Evolutionary conservation across 805 yeast genomes (phyloP).

Genomic region (Zygosaccharomyces bailii): DNA sequence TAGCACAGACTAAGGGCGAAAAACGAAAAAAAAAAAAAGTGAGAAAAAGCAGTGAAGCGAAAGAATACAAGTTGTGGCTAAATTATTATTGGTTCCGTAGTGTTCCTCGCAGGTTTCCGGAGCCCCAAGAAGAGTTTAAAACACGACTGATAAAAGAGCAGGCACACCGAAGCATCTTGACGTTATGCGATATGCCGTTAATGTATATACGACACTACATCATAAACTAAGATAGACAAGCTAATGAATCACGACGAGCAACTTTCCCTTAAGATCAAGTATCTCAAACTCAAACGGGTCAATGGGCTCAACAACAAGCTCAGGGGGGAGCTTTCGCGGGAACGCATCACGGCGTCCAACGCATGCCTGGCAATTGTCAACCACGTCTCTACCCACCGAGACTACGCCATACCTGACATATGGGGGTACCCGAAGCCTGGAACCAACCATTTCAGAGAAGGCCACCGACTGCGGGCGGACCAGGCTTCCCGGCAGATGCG

Average conservation of each 20-base stretch:
- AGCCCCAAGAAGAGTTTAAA: conserved; percentile 1
- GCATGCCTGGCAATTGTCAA: conserved; percentile 49
- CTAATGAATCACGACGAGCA: conserved; percentile 17
- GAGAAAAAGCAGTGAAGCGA: background rate
- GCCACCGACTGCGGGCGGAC: conserved; percentile 14
- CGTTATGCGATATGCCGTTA: too few relatives aligned
- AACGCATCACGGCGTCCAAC: conserved; percentile 61
- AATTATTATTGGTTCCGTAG: too few relatives aligned
- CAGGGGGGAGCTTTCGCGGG: conserved; percentile 48
- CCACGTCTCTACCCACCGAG: conserved; percentile 36
- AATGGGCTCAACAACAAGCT: conserved; percentile 54
- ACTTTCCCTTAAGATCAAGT: conserved; percentile 44
- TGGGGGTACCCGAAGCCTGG: conserved; percentile 41
- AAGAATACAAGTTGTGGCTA: background rate
- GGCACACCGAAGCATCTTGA: too few relatives aligned
- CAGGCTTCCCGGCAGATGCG: conserved; percentile 3
- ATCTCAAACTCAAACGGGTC: conserved; percentile 58
- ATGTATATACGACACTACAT: too few relatives aligned
- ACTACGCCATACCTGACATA: conserved; percentile 39
- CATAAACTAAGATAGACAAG: too few relatives aligned
- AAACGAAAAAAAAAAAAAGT: background rate
- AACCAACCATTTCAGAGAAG: conserved; percentile 38
- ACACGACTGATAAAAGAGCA: too few relatives aligned
- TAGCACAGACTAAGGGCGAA: background rate
- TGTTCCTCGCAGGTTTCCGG: background rate